phyloP scores from a whole-genome alignment of 805 yeast species.

The Pichia heedii region DNA sequence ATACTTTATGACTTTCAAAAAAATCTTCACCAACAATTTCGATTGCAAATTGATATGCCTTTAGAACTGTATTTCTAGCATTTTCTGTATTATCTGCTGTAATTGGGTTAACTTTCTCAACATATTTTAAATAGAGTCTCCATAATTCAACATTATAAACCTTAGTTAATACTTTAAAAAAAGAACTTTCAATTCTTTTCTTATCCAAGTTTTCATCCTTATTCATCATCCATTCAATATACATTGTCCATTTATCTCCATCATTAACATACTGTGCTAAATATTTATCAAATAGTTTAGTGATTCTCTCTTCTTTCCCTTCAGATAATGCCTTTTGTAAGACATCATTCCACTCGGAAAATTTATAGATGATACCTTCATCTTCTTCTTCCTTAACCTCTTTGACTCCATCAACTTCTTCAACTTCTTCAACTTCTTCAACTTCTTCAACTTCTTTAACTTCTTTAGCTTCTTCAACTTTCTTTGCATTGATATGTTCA shows the following conservation, averaged over 20 bases:
- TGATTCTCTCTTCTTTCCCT: slow-evolving; percentile 40
- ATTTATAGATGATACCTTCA: slow-evolving; percentile 38
- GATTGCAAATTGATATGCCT: slow-evolving; percentile 78
- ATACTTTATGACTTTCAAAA: slow-evolving; percentile 50
- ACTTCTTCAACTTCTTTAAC: slow-evolving; percentile 36
- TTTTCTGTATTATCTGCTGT: slow-evolving; percentile 58
- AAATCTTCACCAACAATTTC: slow-evolving; percentile 74
- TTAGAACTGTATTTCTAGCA: slow-evolving; percentile 62
- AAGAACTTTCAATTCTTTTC: slow-evolving; percentile 52
- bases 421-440: slow-evolving; percentile 17
- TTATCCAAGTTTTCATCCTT: slow-evolving; percentile 50
- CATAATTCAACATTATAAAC: slow-evolving; percentile 63
- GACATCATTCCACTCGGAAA: slow-evolving; percentile 46
- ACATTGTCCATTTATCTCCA: slow-evolving; percentile 66
- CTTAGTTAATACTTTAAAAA: slow-evolving; percentile 52
- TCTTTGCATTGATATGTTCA: too few relatives aligned
- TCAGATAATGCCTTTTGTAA: slow-evolving; percentile 41
- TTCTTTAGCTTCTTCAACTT: not conserved
- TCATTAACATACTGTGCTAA: slow-evolving; percentile 58
- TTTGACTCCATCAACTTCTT: slow-evolving; percentile 28
- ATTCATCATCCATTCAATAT: slow-evolving; percentile 39
- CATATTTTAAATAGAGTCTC: slow-evolving; percentile 68
- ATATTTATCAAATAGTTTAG: slow-evolving; percentile 50
- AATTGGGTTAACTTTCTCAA: slow-evolving; percentile 58
- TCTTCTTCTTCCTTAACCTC: not conserved